Percentiles rank a stretch among this genome's conserved stretches.
phyloP scores from a whole-genome alignment of 495 filamentous ascomycete genomes.

The Podospora pseudocomata region DNA sequence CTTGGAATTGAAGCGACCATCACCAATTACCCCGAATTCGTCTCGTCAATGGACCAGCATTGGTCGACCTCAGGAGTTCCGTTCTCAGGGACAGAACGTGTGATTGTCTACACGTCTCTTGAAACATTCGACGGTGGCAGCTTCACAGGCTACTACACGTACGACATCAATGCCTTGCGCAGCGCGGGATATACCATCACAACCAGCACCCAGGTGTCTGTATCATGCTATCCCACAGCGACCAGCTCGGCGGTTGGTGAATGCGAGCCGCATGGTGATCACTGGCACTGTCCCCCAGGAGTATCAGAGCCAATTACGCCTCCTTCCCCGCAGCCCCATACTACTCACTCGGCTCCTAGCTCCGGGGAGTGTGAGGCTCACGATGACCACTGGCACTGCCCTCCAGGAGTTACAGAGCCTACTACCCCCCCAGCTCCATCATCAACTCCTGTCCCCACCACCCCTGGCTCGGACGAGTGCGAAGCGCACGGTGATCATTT shows the following conservation, averaged over 20 bases:
- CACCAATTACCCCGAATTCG: not conserved
- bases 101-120: conserved; percentile 9
- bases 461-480: not conserved
- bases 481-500: not conserved
- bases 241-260: not conserved
- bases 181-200: conserved; percentile 11
- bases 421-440: not conserved
- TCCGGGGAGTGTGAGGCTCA: not conserved
- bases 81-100: conserved; percentile 1
- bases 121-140: not conserved
- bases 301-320: conserved; percentile 1
- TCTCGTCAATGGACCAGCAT: conserved; percentile 4
- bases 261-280: conserved; percentile 10
- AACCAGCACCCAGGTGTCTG: not conserved
- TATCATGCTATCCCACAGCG: not conserved
- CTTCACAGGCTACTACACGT: conserved; percentile 4
- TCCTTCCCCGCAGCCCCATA: not conserved
- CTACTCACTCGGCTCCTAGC: not conserved
- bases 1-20: conserved; percentile 4
- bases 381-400: not conserved
- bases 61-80: conserved; percentile 7
- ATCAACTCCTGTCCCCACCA: not conserved
- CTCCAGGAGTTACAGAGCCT: not conserved
- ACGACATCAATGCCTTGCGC: conserved; percentile 5
- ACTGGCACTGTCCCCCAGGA: conserved; percentile 12